phyloP scores from a whole-genome alignment of 768 basidiomycete species.

The Lentinula aciculospora region DNA sequence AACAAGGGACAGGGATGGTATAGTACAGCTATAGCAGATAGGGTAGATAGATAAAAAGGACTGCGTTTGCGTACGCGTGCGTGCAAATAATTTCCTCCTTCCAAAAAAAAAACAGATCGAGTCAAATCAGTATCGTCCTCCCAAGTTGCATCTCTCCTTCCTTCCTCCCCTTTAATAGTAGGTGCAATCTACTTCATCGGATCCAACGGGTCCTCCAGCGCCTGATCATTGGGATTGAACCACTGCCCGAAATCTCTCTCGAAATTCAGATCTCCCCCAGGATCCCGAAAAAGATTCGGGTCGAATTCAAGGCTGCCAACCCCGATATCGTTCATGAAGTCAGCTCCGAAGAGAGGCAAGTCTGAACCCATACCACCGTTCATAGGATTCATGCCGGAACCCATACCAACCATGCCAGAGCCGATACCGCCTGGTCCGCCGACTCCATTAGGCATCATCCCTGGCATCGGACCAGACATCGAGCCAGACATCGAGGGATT shows the following conservation, averaged over 20 bases:
- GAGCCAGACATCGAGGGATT: neutral
- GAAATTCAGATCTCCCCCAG: constrained; percentile 50
- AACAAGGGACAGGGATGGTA: neutral
- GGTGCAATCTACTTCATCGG: neutral
- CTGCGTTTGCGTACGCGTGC: neutral
- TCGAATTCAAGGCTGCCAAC: constrained; percentile 32
- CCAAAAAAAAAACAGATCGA: neutral
- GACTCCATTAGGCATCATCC: neutral
- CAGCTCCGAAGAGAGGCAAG: constrained; percentile 21
- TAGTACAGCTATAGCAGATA: constrained; percentile 1
- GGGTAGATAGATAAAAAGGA: neutral
- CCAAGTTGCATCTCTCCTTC: neutral
- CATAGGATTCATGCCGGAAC: neutral
- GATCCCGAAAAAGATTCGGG: constrained; percentile 29
- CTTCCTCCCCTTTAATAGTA: neutral
- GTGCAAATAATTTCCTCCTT: neutral
- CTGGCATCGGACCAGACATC: neutral
- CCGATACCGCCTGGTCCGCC: neutral
- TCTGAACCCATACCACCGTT: constrained; percentile 2
- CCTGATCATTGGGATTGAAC: constrained; percentile 54
- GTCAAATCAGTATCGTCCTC: neutral
- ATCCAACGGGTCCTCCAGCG: constrained; percentile 2
- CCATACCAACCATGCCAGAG: neutral
- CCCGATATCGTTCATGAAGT: constrained; percentile 42
- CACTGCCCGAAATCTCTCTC: constrained; percentile 74